A percentile compares a stretch with the other conserved stretches of the same genome.
Conservation (phyloP, 2,329 filamentous ascomycete species). For the Monilinia aucupariae region DNA sequence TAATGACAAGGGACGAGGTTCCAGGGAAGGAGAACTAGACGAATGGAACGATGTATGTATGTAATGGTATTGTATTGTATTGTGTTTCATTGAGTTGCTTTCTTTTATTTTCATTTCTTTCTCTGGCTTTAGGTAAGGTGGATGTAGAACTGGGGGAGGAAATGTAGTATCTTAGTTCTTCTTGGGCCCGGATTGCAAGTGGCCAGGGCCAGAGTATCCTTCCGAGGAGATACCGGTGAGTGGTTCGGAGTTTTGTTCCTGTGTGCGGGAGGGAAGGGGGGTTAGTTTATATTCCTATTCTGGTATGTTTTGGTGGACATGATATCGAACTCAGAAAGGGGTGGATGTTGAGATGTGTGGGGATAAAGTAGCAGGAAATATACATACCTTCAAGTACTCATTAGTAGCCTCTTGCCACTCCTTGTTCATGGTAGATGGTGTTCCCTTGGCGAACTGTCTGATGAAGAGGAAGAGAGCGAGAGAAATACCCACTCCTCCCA, state of each 20-base stretch:
- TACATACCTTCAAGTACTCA: conserved; percentile 82
- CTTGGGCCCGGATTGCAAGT: conserved; percentile 54
- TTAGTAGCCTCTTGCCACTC: conserved; percentile 96
- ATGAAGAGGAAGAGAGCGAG: conserved; percentile 66
- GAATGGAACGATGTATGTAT: neutral
- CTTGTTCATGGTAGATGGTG: conserved; percentile 85
- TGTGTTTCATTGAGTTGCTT: too few species aligned
- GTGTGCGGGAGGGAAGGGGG: conserved; percentile 23
- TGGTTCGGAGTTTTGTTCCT: conserved; percentile 81
- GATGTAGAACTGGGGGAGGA: neutral
- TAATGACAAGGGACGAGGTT: too few species aligned
- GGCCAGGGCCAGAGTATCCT: conserved; percentile 71
- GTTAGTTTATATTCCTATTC: conserved; percentile 14
- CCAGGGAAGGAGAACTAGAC: too few species aligned
- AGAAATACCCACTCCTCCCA: conserved; percentile 60
- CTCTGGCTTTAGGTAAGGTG: conserved; percentile 11
- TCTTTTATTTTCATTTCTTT: neutral
- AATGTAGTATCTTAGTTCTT: conserved; percentile 24
- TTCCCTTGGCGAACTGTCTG: conserved; percentile 64
- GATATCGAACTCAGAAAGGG: neutral
- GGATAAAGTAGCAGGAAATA: neutral
- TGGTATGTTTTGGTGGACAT: neutral
- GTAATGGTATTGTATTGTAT: too few species aligned
- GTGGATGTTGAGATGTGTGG: neutral
- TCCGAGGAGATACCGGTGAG: conserved; percentile 77